phyloP scores from a whole-genome alignment of 2,329 filamentous ascomycete species.

The Sordariomycetes sp. region DNA sequence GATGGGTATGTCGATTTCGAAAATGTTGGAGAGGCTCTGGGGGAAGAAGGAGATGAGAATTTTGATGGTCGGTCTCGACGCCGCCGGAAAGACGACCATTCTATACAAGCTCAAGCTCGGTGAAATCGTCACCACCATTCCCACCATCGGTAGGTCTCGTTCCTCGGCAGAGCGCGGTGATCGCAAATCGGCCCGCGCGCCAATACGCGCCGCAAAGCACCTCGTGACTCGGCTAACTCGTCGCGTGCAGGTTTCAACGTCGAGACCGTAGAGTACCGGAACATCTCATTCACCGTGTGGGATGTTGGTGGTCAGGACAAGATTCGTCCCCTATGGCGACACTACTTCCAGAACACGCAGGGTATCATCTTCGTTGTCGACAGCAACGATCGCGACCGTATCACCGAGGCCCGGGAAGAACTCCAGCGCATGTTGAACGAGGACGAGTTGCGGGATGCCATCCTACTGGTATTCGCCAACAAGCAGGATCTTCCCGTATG shows the following conservation, averaged over 20 bases:
- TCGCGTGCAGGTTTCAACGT: constrained; percentile 77
- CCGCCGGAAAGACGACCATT: constrained; percentile 99
- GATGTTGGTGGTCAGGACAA: constrained; percentile 99
- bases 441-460: constrained; percentile 93
- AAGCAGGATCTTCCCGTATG: constrained; percentile 98
- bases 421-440: constrained; percentile 98
- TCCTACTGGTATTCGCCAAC: constrained; percentile 97
- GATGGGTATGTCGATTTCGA: constrained; percentile 98
- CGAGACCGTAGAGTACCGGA: constrained; percentile 99
- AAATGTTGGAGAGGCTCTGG: constrained; percentile 91
- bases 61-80: constrained; percentile 98
- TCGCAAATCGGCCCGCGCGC: not conserved
- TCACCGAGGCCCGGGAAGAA: constrained; percentile 93
- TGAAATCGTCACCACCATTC: constrained; percentile 97
- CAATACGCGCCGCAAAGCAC: not conserved
- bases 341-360: constrained; percentile 99
- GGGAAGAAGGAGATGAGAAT: constrained; percentile 99
- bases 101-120: constrained; percentile 99
- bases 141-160: constrained; percentile 69
- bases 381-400: constrained; percentile 95
- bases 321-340: constrained; percentile 98
- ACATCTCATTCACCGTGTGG: constrained; percentile 99
- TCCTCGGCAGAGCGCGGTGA: not conserved
- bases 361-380: constrained; percentile 99
- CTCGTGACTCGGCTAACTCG: not conserved